Base-by-base conservation (phyloP, 2,329 filamentous ascomycete genomes). In the Trichoderma sp. region DNA sequence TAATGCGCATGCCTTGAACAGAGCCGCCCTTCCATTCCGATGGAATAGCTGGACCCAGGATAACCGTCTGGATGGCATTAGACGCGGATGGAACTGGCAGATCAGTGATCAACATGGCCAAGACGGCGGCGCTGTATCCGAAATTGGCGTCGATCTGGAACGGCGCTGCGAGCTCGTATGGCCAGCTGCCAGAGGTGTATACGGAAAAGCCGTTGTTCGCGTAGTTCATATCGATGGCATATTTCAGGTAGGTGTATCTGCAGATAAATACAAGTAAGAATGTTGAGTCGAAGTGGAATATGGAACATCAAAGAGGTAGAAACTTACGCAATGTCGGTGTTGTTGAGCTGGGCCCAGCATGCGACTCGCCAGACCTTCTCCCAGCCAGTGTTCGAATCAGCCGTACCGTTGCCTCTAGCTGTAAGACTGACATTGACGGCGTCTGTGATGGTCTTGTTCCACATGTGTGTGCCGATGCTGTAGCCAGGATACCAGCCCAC, bases 101-200 rank as follows among this genome's bases (percentile, higher is more conserved):
- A 76, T 88, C 85, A n/a, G 87, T 82, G 62, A 87, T 81, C 53
- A 88, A 76, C 85, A 88, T 85, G 71, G 81, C 80, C 68, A 88
- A 72, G 66, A 87, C 80, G 0, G 85, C 85, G 0, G 85, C 87
- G 3, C 80, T 81, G 26, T 84, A 77, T 1, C 87, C 87, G 73
- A 87, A 88, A 75, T 89, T 89, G 7, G 87, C 88, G 76, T 89
- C 87, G 71, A 89, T 88, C 79, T 89, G 87, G 73, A 89, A 89
- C 1, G 87, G 86, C 61, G 78, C 77, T 6, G 81, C 77, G 11
- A 78, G 76, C 0, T 80, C 85, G 36, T 68, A 68, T 6, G 66
- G 66, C 66, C 66, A 68, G 55, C 28, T 61, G 55, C 66, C 55
- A n/a, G 50, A 26, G 9, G 74, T 78, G 74, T 88, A 89, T 83